These are phyloP conservation scores for Kwoniella dendrophila DNA, from an alignment of 768 basidiomycete genomes.

Conservation along the genomic window DNA sequence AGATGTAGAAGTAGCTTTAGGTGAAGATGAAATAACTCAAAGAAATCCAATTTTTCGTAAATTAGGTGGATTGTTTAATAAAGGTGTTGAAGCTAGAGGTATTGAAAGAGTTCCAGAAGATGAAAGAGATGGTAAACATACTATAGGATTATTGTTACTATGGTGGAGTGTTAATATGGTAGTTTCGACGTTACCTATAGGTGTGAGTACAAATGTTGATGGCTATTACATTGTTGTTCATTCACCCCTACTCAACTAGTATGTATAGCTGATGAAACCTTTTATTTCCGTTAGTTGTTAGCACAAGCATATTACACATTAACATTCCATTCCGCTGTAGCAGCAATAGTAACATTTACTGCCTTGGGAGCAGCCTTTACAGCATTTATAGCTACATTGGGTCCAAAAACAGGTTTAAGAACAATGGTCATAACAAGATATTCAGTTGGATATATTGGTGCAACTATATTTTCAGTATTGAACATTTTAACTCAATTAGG, in stretches of 20 bases:
- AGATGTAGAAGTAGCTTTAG: conserved; percentile 5
- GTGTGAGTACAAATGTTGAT: too few relatives aligned
- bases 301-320: conserved; percentile 62
- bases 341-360: conserved; percentile 60
- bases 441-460: conserved; percentile 59
- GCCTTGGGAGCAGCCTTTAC: conserved; percentile 59
- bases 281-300: conserved; percentile 40
- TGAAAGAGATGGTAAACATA: conserved; percentile 59
- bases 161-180: conserved; percentile 62
- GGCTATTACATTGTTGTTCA: too few relatives aligned
- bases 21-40: conserved; percentile 9
- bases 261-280: not conserved
- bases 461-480: conserved; percentile 61
- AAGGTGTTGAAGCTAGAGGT: conserved; percentile 63
- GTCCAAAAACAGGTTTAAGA: conserved; percentile 62
- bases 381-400: conserved; percentile 63
- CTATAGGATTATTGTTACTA: conserved; percentile 36
- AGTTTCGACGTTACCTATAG: conserved; percentile 62
- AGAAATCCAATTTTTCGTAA: conserved; percentile 21
- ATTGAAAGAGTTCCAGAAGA: conserved; percentile 64
- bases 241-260: not conserved
- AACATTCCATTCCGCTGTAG: conserved; percentile 60
- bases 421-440: conserved; percentile 58
- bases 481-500: conserved; percentile 65
- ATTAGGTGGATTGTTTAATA: conserved; percentile 59